Base-by-base conservation (phyloP, 257 asterid genomes). In the Capsicum pubescens region DNA sequence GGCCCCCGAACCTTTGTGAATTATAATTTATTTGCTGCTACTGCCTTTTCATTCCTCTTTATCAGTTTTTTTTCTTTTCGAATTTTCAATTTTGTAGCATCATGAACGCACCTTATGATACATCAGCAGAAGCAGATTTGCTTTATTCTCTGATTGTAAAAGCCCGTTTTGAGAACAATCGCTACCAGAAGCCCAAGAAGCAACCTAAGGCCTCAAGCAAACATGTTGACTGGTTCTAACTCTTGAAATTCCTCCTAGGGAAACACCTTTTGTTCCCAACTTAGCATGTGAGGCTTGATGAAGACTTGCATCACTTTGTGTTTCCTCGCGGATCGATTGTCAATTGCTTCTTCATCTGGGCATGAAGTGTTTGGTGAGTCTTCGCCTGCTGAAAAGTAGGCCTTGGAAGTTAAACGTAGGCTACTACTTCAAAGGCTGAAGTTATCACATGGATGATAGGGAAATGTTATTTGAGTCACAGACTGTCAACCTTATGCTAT, bases 91-190 rank as follows among this genome's bases (percentile, higher is more conserved):
- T 59, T 83, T 77, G 90, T 89, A 94, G 99, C 91, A 91, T 94
- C 82, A 67, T 92, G 83, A 80, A 84, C 91, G 87, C 67, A 88
- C 95, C 98, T 19, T 95, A 91, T 80, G 98, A 94, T 85, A 92
- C 97, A 82, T 93, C 99, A 81, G 94, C 97, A 26, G 98, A 96
- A 88, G 95, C 91, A 3, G 97, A 94, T 85, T 88, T 94, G 87
- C 90, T 95, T 1, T 96, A 91, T 81, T 83, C 96, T 0, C 97
- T 96, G 79, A 87, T 96, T 77, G 87, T 86, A 42, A 94, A 94
- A 87, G 99, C 98, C 78, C 90, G 58, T 68, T 92, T 86, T 59
- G 97, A 93, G 93, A 94, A 96, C 77, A 93, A 91, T 85, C 92
- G 97, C 55, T 94, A 88, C 76, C 90, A 81, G 81, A 88, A 67